These are phyloP conservation scores for Nasturtium officinale DNA, from an alignment of 345 rosid species.

Conservation along the genomic window DNA sequence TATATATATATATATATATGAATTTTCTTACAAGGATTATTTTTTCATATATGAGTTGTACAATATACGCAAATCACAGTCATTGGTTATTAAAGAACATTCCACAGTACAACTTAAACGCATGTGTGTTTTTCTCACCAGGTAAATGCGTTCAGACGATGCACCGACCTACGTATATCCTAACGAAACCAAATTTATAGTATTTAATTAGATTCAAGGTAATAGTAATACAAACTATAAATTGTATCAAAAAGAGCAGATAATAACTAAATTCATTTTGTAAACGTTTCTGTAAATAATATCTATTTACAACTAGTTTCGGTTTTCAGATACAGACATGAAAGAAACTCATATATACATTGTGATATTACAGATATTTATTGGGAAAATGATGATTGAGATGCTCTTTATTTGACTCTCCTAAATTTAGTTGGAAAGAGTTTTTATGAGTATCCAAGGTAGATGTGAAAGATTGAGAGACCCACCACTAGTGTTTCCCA, in stretches of 20 bases:
- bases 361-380: constrained; percentile 22
- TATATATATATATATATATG: too few species aligned
- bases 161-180: constrained; percentile 30
- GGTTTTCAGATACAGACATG: neutral
- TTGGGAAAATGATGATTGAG: constrained; percentile 34
- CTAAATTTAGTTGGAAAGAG: constrained; percentile 33
- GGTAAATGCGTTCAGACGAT: constrained; percentile 36
- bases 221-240: constrained; percentile 2
- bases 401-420: constrained; percentile 29
- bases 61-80: constrained; percentile 22
- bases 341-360: neutral
- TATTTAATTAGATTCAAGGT: constrained; percentile 9
- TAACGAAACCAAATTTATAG: neutral
- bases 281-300: neutral
- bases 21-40: constrained; percentile 4
- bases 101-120: constrained; percentile 39
- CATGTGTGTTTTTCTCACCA: constrained; percentile 39
- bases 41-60: neutral
- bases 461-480: constrained; percentile 41
- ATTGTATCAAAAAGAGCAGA: neutral
- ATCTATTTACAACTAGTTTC: neutral
- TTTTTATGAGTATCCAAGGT: constrained; percentile 45
- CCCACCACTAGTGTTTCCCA: constrained; percentile 47
- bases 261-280: neutral
- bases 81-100: constrained; percentile 37